These are phyloP conservation scores for Annona cherimola DNA, from an alignment of 164 flowering plant species.

Conservation along the genomic window DNA sequence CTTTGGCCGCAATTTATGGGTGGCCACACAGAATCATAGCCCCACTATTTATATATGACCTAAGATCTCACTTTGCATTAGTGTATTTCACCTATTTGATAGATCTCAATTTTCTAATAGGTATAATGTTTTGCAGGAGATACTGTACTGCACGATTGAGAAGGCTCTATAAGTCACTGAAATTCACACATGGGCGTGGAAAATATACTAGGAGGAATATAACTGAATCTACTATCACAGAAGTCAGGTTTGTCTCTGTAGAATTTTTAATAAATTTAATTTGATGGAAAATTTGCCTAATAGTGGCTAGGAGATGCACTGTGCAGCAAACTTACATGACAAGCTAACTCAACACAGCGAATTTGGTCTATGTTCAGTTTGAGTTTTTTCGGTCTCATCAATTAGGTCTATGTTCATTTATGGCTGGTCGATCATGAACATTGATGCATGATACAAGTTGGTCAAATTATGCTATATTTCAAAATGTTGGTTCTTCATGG, in stretches of 20 bases:
- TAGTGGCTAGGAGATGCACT: too few species aligned
- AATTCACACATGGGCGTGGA: conserved; percentile 95
- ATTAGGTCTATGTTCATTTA: background rate
- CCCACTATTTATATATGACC: background rate
- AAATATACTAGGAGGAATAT: conserved; percentile 57
- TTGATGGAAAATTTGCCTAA: background rate
- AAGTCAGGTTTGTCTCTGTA: conserved; percentile 60
- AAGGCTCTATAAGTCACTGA: conserved; percentile 85
- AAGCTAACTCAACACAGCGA: too few species aligned
- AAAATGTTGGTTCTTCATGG: background rate
- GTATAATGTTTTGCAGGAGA: conserved; percentile 43
- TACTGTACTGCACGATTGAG: conserved; percentile 94
- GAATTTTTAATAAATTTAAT: background rate
- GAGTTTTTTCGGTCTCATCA: background rate
- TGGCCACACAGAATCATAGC: too few species aligned
- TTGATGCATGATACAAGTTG: background rate
- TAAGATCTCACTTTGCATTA: background rate
- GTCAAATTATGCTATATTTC: background rate
- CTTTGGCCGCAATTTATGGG: too few species aligned
- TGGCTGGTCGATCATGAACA: background rate
- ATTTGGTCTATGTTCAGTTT: too few species aligned
- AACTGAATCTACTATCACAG: conserved; percentile 66
- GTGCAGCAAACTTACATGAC: too few species aligned
- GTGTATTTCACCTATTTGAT: background rate
- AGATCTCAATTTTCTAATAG: background rate